Conservation (phyloP, 768 basidiomycete genomes). For the Trametes gibbosa region DNA sequence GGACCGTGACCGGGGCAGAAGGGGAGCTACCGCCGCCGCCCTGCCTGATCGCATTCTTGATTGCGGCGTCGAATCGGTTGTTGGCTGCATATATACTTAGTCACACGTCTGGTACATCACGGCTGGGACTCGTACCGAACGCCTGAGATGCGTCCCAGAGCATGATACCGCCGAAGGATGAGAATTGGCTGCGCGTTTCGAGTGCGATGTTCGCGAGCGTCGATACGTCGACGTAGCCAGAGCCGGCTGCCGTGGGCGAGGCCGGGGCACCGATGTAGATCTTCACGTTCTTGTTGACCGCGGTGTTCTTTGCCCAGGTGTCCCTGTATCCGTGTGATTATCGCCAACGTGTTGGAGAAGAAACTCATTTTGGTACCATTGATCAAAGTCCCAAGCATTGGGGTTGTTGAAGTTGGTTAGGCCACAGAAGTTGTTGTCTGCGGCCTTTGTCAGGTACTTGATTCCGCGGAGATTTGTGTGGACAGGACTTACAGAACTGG, state of each 20-base stretch:
- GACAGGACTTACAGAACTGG: constrained; percentile 51
- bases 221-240: constrained; percentile 52
- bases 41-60: constrained; percentile 24
- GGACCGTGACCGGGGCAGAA: constrained; percentile 8
- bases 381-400: constrained; percentile 52
- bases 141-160: constrained; percentile 37
- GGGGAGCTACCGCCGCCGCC: constrained; percentile 12
- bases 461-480: neutral
- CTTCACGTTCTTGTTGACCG: constrained; percentile 59
- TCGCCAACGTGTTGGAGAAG: too few relatives aligned
- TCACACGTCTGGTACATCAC: constrained; percentile 3
- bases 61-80: constrained; percentile 24
- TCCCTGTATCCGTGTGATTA: constrained; percentile 41
- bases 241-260: constrained; percentile 51
- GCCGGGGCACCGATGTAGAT: constrained; percentile 67
- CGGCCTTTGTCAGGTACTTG: neutral
- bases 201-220: constrained; percentile 47
- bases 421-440: constrained; percentile 59
- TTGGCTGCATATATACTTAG: constrained; percentile 17
- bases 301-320: constrained; percentile 57
- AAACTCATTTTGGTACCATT: constrained; percentile 38
- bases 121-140: neutral
- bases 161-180: constrained; percentile 64
- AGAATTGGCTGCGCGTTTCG: constrained; percentile 53
- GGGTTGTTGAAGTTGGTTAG: constrained; percentile 45